Evolutionary conservation across 2,329 filamentous ascomycete genomes (phyloP).

Genomic region (Pseudogymnoascus sp.): DNA sequence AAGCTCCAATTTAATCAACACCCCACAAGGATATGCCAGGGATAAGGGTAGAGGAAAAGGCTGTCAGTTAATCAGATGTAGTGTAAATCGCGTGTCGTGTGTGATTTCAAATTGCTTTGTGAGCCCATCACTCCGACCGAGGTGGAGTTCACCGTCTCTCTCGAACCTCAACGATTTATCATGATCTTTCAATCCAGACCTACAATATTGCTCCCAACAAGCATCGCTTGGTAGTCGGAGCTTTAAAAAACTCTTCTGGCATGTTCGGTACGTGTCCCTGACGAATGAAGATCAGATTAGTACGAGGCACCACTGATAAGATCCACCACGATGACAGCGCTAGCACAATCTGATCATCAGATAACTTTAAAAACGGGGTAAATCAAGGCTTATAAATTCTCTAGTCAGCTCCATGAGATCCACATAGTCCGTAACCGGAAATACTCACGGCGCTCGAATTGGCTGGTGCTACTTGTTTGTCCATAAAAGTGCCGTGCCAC

Average conservation of each 20-base stretch:
- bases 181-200: neutral
- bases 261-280: neutral
- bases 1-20: neutral
- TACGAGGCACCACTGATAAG: neutral
- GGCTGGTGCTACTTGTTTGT: neutral
- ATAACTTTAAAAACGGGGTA: constrained; percentile 3
- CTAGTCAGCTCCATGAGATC: neutral
- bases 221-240: neutral
- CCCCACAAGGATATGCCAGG: neutral
- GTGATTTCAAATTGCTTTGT: constrained; percentile 6
- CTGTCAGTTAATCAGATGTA: neutral
- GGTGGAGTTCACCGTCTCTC: neutral
- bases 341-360: neutral
- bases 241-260: neutral
- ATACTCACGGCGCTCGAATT: neutral
- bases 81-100: neutral
- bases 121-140: neutral
- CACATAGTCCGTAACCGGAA: neutral
- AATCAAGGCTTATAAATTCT: neutral
- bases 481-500: neutral
- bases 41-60: neutral
- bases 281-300: neutral
- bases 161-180: neutral
- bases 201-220: neutral
- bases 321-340: neutral